phyloP scores from a whole-genome alignment of 2,329 filamentous ascomycete genomes.

The Ophiocordyceps robertsii region DNA sequence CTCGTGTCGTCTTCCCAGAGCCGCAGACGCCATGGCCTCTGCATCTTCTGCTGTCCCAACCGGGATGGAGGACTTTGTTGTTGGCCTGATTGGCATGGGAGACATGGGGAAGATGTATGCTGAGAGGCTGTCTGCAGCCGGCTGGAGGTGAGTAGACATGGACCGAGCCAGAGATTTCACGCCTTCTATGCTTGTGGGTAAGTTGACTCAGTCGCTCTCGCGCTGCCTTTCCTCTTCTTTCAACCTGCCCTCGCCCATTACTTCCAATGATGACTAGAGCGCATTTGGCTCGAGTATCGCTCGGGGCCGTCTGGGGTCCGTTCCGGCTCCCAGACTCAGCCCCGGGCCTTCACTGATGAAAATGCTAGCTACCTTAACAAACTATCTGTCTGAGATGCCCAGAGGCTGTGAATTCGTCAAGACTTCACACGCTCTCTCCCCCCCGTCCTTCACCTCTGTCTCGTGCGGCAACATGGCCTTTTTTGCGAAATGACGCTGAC shows the following conservation, averaged over 20 bases:
- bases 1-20: conserved; percentile 9
- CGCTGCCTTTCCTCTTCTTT: too few species aligned
- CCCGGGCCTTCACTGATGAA: conserved; percentile 86
- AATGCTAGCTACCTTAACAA: conserved; percentile 90
- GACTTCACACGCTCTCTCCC: background rate
- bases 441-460: background rate
- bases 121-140: conserved; percentile 71
- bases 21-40: conserved; percentile 17
- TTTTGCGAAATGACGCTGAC: background rate
- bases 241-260: conserved; percentile 6
- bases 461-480: background rate
- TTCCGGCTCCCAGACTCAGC: conserved; percentile 57
- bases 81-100: conserved; percentile 97
- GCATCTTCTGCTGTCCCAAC: conserved; percentile 15
- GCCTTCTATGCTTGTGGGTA: conserved; percentile 14
- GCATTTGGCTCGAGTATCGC: conserved; percentile 99
- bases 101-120: conserved; percentile 99
- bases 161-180: background rate
- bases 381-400: conserved; percentile 64
- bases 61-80: conserved; percentile 54
- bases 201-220: conserved; percentile 12
- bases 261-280: conserved; percentile 95
- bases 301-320: conserved; percentile 48
- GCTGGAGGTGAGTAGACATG: conserved; percentile 65
- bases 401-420: background rate